A percentile compares a stretch with the other conserved stretches of the same genome.
These are phyloP conservation scores for Rhodotorula sp. DNA, from an alignment of 1,284 basidiomycete species.

Conservation along the genomic window DNA sequence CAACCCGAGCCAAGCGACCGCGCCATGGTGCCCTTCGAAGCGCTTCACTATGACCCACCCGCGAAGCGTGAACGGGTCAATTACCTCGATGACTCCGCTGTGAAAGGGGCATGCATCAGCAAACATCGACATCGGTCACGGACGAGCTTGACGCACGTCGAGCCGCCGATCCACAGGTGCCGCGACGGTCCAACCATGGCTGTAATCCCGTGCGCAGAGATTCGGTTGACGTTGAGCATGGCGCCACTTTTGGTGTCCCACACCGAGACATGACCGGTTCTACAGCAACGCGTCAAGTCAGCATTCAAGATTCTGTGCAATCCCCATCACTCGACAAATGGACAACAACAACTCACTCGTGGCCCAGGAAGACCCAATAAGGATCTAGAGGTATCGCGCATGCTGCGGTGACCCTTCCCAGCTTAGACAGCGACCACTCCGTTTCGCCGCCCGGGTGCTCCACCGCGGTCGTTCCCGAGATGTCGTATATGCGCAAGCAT, in stretches of 20 bases:
- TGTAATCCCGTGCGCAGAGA: background rate
- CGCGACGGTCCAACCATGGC: conserved; percentile 55
- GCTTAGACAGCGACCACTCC: background rate
- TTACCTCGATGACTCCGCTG: conserved; percentile 75
- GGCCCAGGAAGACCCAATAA: conserved; percentile 72
- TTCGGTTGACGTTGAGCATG: conserved; percentile 44
- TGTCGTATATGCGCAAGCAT: background rate
- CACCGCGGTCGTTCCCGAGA: background rate
- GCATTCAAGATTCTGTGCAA: background rate
- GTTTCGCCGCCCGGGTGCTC: background rate
- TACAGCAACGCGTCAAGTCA: background rate
- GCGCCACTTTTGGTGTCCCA: conserved; percentile 56
- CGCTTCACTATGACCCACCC: conserved; percentile 78
- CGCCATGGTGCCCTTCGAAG: conserved; percentile 75
- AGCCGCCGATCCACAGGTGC: conserved; percentile 66
- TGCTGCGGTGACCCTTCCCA: conserved; percentile 77
- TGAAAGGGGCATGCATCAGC: conserved; percentile 70
- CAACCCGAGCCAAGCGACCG: conserved; percentile 68
- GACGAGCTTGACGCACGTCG: conserved; percentile 71
- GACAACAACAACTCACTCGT: conserved; percentile 62
- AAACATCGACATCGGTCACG: conserved; percentile 49
- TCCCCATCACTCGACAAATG: no score
- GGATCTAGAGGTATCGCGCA: conserved; percentile 69
- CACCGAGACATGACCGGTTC: conserved; percentile 67
- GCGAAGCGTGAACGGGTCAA: conserved; percentile 58